Evolutionary conservation across 73 alveolate genomes (phyloP).

Genomic region (Tetrahymena malaccensis): DNA sequence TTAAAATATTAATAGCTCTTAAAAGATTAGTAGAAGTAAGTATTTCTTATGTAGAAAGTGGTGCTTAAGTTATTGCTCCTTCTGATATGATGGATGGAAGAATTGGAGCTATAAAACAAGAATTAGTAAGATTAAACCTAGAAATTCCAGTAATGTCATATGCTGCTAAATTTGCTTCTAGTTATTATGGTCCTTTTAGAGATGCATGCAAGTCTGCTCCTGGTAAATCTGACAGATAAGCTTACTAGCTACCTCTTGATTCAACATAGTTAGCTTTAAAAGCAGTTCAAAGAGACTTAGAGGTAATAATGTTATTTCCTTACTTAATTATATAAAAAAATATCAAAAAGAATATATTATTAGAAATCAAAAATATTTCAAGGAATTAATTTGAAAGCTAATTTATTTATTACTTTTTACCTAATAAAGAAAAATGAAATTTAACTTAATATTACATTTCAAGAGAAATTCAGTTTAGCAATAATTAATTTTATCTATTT

Average conservation of each 20-base stretch:
- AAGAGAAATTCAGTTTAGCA: too few species aligned
- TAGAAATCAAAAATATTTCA: background rate
- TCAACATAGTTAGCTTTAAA: slow-evolving; percentile 49
- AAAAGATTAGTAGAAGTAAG: slow-evolving; percentile 48
- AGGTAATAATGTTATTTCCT: background rate
- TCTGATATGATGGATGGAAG: slow-evolving; percentile 82
- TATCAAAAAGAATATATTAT: background rate
- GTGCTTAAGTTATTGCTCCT: slow-evolving; percentile 73
- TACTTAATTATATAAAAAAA: background rate
- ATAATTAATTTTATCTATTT: too few species aligned
- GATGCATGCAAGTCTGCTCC: slow-evolving; percentile 78
- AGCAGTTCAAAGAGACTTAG: slow-evolving; percentile 61
- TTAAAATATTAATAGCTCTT: background rate
- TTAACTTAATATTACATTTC: too few species aligned
- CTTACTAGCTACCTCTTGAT: slow-evolving; percentile 64
- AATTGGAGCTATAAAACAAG: slow-evolving; percentile 43
- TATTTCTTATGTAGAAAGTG: slow-evolving; percentile 42
- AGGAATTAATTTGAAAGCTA: too few species aligned
- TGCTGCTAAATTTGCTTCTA: slow-evolving; percentile 57
- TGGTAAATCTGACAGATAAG: slow-evolving; percentile 56
- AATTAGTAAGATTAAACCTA: slow-evolving; percentile 2
- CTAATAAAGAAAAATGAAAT: too few species aligned
- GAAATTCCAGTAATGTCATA: slow-evolving; percentile 64
- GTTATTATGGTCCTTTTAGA: slow-evolving; percentile 76
- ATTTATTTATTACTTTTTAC: background rate